Percentiles rank a stretch among this genome's conserved stretches.
These are phyloP conservation scores for Pleurotus tuoliensis DNA, from an alignment of 768 basidiomycete genomes.

Conservation along the genomic window DNA sequence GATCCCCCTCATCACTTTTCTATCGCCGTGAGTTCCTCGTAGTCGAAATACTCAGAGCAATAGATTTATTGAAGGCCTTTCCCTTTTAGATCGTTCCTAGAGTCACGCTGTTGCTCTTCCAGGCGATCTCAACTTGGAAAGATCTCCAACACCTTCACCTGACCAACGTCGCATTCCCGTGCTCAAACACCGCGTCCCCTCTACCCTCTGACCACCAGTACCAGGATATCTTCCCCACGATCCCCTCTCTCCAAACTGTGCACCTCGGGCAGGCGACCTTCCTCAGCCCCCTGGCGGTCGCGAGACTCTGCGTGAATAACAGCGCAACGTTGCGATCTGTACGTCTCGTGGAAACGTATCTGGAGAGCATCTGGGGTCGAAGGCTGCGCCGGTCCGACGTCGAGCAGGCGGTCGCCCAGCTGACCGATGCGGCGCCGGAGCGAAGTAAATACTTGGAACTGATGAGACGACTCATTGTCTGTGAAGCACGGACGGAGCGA, in stretches of 20 bases:
- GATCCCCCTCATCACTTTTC: constrained; percentile 62
- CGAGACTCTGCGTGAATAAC: constrained; percentile 23
- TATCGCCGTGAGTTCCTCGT: constrained; percentile 41
- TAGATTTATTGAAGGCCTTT: neutral
- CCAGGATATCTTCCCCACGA: constrained; percentile 21
- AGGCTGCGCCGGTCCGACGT: constrained; percentile 47
- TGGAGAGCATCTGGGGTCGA: constrained; percentile 55
- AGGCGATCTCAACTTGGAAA: constrained; percentile 37
- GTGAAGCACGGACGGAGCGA: constrained; percentile 49
- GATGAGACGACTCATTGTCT: constrained; percentile 38
- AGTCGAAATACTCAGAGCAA: neutral
- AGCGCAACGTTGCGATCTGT: constrained; percentile 26
- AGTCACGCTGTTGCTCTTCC: constrained; percentile 35
- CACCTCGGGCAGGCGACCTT: constrained; percentile 49
- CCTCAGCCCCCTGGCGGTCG: constrained; percentile 36
- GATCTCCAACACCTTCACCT: constrained; percentile 42
- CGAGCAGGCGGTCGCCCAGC: constrained; percentile 28
- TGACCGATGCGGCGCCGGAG: constrained; percentile 7
- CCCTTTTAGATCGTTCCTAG: constrained; percentile 37
- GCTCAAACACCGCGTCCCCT: constrained; percentile 4
- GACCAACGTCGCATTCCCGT: constrained; percentile 33
- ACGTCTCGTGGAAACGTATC: constrained; percentile 50
- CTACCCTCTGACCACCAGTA: constrained; percentile 8
- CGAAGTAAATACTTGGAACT: constrained; percentile 21
- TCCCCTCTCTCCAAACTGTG: constrained; percentile 37